Evolutionary conservation across 208 protist species (phyloP), one percentile per base, ranked within the genome.

Genomic region (Baffinella frigidus): DNA sequence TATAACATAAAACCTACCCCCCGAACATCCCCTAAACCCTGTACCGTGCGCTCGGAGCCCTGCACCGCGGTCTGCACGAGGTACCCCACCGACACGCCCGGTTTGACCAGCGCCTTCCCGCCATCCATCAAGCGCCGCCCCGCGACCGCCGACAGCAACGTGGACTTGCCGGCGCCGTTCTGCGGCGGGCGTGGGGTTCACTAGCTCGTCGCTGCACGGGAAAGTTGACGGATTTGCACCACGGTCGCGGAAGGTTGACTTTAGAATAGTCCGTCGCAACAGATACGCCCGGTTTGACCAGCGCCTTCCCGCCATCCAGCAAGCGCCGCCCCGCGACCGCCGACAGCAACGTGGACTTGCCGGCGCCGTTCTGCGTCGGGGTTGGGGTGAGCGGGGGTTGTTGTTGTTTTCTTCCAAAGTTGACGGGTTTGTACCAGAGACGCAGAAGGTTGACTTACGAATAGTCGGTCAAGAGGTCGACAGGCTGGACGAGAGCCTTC

Each of bases 11-110:
- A n/a, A n/a, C n/a, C n/a, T n/a, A n/a, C n/a, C n/a, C n/a, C n/a
- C n/a, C n/a, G n/a, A n/a, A n/a, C n/a, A n/a, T n/a, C n/a, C n/a
- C n/a, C n/a, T n/a, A n/a, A n/a, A n/a, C n/a, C n/a, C n/a, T n/a
- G n/a, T n/a, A n/a, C n/a, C n/a, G 68, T 74, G 11, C 68, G 24
- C 35, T 74, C n/a, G 68, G 68, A 61, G 5, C 74, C 38, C 27
- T 35, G 10, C 17, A 50, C 74, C n/a, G 74, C 74, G 20, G 83
- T 90, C 61, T 90, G 83, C 4, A 90, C 64, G 27, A 90, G 83
- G 56, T 90, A 90, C 10, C 83, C 83, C 14, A 90, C 56, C 56
- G 83, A 72, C 30, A 36, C 72, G 7, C 41, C 83, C 5, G 83
- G 83, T 50, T 90, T 90, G 17, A 90, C 64, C 3, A 90, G 62